Percentiles rank a stretch among this genome's conserved stretches.
These are phyloP conservation scores for Adenanthera pavonina DNA, from an alignment of 306 rosid species.

Conservation along the genomic window DNA sequence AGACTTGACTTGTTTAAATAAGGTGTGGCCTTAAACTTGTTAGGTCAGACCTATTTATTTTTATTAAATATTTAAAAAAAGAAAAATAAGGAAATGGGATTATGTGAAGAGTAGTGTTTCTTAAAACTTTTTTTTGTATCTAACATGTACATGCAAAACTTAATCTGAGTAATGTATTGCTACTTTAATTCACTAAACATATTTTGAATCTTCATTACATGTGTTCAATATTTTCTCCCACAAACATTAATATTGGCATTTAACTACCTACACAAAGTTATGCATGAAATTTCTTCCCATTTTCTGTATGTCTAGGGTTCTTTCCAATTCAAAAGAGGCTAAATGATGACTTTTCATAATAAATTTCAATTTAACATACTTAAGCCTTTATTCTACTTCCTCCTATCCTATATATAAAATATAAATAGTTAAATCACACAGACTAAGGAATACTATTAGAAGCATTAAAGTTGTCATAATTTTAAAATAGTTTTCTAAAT, in stretches of 20 bases:
- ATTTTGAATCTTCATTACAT: not conserved
- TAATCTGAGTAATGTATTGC: not conserved
- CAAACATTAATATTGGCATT: conserved; percentile 1
- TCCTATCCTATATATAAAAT: no score
- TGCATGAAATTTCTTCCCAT: conserved; percentile 1
- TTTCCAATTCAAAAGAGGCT: not conserved
- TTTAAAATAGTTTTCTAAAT: no score
- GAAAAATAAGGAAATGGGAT: not conserved
- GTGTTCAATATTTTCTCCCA: not conserved
- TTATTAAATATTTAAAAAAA: no score
- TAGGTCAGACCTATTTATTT: no score
- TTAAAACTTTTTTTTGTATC: conserved; percentile 1
- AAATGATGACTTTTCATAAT: not conserved
- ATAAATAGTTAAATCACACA: no score
- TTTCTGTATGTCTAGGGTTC: not conserved
- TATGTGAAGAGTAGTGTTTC: not conserved
- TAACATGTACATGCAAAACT: not conserved
- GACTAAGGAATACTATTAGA: no score
- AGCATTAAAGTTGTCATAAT: no score
- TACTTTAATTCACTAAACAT: conserved; percentile 3
- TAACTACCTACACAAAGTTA: not conserved
- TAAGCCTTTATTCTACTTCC: not conserved
- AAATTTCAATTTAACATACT: conserved; percentile 17
- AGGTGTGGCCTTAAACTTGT: no score
- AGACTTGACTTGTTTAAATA: no score